Evolutionary conservation across 306 rosid species (phyloP), one percentile per base, ranked within the genome.

Genomic region (Rubus parviflorus): DNA sequence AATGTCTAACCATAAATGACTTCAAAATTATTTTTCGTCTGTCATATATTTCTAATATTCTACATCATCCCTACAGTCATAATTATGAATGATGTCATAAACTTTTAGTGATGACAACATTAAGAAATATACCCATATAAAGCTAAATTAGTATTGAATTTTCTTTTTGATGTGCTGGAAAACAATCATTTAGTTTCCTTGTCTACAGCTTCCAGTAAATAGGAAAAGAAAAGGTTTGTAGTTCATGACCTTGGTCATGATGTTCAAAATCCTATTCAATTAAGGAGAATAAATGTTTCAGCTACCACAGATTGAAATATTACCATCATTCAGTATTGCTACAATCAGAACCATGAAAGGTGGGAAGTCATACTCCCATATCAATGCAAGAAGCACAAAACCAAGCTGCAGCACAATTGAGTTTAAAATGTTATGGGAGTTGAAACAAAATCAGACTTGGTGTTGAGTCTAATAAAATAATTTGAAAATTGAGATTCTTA

Each of bases 241-340:
- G 67, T 38, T 65, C 48, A 65, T 64, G 9, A 17, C 69, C 47
- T 38, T 37, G 47, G 45, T 62, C n/a, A 13, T 35, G 49, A 64
- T 38, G 25, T 43, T 64, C 14, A 40, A 38, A 40, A 38, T 64
- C 25, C 15, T 40, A 65, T 40, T 41, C 13, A 16, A 65, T 19
- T 10, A 53, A 38, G 35, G 23, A 42, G 4, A 53, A 41, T 4
- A 7, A 56, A 42, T 68, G 41, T 20, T 56, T 56, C 60, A 23
- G 67, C 65, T 19, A 56, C 15, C 45, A 19, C 42, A 41, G 74
- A 56, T 71, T 80, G 61, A 67, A 11, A 66, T 56, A 73, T 84
- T 90, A 92, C 96, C 97, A 75, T 92, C 93, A 87, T 92, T 92
- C 72, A 92, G 81, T 80, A 92, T 92, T n/a, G 97, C 96, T 79